Conservation (phyloP, 495 filamentous ascomycete species). For the Aspergillus homomorphus region DNA sequence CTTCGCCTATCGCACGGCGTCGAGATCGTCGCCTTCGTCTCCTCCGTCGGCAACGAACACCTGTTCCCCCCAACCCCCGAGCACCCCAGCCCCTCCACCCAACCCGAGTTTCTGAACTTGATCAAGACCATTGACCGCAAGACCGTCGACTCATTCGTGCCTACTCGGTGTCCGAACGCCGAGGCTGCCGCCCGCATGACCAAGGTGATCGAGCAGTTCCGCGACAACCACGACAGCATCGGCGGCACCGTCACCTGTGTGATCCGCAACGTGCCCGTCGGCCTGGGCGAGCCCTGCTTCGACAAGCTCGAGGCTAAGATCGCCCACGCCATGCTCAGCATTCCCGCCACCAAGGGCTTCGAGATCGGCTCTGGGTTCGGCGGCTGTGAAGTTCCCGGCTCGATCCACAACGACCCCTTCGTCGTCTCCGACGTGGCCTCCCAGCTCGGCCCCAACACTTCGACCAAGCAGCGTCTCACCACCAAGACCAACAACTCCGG, state of each 20-base stretch:
- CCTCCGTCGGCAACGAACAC: slow-evolving; percentile 77
- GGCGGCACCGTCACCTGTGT: slow-evolving; percentile 96
- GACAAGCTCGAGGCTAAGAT: slow-evolving; percentile 94
- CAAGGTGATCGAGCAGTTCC: slow-evolving; percentile 72
- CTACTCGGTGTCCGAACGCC: slow-evolving; percentile 79
- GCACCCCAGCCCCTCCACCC: slow-evolving; percentile 71
- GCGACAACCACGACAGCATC: slow-evolving; percentile 81
- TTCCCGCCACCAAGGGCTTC: slow-evolving; percentile 96
- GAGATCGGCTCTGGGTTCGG: slow-evolving; percentile 94
- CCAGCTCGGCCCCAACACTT: slow-evolving; percentile 24
- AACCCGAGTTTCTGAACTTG: slow-evolving; percentile 77
- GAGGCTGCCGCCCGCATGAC: slow-evolving; percentile 69
- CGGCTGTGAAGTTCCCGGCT: slow-evolving; percentile 83
- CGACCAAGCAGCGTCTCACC: slow-evolving; percentile 57
- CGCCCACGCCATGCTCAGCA: slow-evolving; percentile 94
- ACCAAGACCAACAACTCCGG: slow-evolving; percentile 97
- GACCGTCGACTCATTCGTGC: slow-evolving; percentile 77
- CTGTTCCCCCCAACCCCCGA: slow-evolving; percentile 77
- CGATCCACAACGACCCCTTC: slow-evolving; percentile 92
- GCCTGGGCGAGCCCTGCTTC: slow-evolving; percentile 92
- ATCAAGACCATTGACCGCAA: slow-evolving; percentile 70
- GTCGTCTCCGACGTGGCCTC: slow-evolving; percentile 52
- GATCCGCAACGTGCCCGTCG: slow-evolving; percentile 82
- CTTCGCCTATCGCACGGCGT: slow-evolving; percentile 74
- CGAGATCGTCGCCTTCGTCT: slow-evolving; percentile 88